Base-by-base conservation (phyloP, 2,329 filamentous ascomycete species). In the Talaromyces sp. region DNA sequence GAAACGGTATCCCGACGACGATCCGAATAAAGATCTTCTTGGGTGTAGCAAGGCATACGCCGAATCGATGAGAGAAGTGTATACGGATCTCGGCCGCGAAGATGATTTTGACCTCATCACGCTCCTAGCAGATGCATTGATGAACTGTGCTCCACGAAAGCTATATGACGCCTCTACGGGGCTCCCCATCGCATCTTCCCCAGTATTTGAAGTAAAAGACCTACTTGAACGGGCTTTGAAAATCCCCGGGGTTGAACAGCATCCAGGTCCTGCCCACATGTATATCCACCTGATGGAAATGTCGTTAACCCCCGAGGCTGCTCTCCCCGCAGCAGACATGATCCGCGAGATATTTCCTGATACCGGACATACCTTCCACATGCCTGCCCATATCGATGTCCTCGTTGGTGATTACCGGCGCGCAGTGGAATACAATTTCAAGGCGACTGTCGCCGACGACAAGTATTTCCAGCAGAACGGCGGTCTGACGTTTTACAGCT, bases 281-380 rank as follows among this genome's bases (percentile, higher is more conserved):
- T 92, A 92, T 72, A 89, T 91, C 44, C 89, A 92, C 66, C 81
- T 91, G 7, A 89, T 90, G 80, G 89, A 92, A 70, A 91, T 91
- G 88, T 90, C 88, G 0, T 76, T 79, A 0, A 81, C 76, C 0
- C 89, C 89, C 0, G 89, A 90, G 68, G 69, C 74, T 0, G 89
- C 86, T 1, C 71, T 90, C 28, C 77, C 82, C 0, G 77, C 82
- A 0, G 88, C 87, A n/a, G 81, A 91, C 68, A 76, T 56, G 16
- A 79, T 90, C 12, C 83, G 88, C 18, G 80, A 78, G 18, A 79
- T 90, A 4, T 82, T 87, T 0, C 88, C 87, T 0, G 87, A 90
- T 68, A 81, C 84, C 0, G 88, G 88, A 1, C 89, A 91, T 70
- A 75, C 90, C 0, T 80, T 85, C 28, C 88, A 91, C 68, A 92